Conservation (phyloP, 2,329 filamentous ascomycete genomes). For the Coccinonectria pachysandricola region DNA sequence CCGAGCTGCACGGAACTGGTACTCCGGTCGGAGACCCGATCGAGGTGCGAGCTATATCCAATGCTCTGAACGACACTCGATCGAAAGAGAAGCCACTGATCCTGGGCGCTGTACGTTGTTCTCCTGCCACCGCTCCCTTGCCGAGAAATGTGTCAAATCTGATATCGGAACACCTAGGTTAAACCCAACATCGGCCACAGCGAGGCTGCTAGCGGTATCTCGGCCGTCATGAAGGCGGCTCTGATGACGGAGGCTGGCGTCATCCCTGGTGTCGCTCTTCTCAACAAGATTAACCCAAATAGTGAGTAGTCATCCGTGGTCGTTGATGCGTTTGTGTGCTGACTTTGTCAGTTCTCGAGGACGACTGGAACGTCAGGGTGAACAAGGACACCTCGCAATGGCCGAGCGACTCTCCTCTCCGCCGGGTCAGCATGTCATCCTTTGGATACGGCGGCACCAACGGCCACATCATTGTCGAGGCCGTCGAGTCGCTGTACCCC, state of each 20-base stretch:
- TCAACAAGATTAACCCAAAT: conserved; percentile 11
- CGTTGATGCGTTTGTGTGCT: too few relatives aligned
- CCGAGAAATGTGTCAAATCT: too few relatives aligned
- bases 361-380: conserved; percentile 16
- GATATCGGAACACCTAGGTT: conserved; percentile 11
- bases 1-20: conserved; percentile 43
- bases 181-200: conserved; percentile 19
- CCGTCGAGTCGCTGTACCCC: conserved; percentile 6
- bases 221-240: conserved; percentile 14
- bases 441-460: conserved; percentile 21
- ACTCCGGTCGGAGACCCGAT: conserved; percentile 43
- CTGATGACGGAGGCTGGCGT: conserved; percentile 13
- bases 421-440: conserved; percentile 16
- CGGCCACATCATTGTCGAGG: conserved; percentile 15
- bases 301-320: too few relatives aligned
- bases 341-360: too few relatives aligned
- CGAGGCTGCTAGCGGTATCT: conserved; percentile 13
- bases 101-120: too few relatives aligned
- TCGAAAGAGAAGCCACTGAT: too few relatives aligned
- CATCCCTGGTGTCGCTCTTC: conserved; percentile 13
- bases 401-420: conserved; percentile 4
- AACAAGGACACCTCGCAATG: conserved; percentile 7
- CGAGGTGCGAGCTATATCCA: conserved; percentile 35
- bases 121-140: too few relatives aligned
- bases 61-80: conserved; percentile 6